These are phyloP conservation scores for Trichosporon sp. DNA, from an alignment of 1,284 basidiomycete genomes.

Conservation along the genomic window DNA sequence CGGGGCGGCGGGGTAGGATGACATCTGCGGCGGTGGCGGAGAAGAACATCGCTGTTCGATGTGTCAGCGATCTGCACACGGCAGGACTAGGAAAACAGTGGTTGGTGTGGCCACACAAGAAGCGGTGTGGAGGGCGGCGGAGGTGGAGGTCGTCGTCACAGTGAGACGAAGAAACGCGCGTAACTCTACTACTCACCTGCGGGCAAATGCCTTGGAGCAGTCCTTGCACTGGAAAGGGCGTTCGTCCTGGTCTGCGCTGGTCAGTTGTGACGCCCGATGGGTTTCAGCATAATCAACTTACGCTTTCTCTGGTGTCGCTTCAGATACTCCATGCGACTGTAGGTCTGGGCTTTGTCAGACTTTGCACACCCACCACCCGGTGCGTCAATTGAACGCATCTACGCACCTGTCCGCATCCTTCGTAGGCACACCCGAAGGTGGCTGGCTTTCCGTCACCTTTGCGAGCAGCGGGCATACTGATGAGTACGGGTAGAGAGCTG, in stretches of 20 bases:
- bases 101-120: background rate
- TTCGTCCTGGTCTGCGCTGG: constrained; percentile 42
- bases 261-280: background rate
- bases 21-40: constrained; percentile 47
- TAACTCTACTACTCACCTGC: constrained; percentile 47
- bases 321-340: constrained; percentile 48
- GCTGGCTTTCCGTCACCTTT: background rate
- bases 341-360: constrained; percentile 27
- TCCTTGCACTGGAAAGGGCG: constrained; percentile 48
- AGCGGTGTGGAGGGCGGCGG: background rate
- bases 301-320: constrained; percentile 49
- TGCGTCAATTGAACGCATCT: background rate
- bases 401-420: background rate
- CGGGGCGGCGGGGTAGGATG: constrained; percentile 45
- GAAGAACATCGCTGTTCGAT: constrained; percentile 44
- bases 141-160: constrained; percentile 3
- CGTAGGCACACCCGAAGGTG: constrained; percentile 1
- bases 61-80: constrained; percentile 2
- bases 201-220: constrained; percentile 47
- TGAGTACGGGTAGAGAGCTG: background rate
- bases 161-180: background rate
- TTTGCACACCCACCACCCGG: background rate
- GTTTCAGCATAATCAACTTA: constrained; percentile 21
- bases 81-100: background rate
- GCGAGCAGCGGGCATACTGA: background rate